Evolutionary conservation across 2,329 filamentous ascomycete species (phyloP), one percentile per base, ranked within the genome.

Genomic region (Periconia digitata): DNA sequence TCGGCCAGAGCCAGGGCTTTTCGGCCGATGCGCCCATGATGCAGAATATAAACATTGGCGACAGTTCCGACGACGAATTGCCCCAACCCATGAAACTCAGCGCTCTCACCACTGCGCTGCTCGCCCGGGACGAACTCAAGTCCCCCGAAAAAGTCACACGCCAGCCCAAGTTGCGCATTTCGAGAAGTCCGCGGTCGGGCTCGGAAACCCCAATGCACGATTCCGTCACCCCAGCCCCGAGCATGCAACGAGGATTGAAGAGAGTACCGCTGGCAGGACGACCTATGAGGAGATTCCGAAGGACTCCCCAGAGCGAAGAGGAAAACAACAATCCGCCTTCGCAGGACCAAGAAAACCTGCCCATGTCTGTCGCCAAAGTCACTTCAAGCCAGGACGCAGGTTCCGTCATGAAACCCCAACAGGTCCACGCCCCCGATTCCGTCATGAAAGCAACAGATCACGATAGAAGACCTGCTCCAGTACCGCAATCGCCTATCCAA

Each of bases 11-110:
- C 18, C 69, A 74, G 54, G 76, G 74, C 53, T 77, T 77, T 55
- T 67, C 70, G 18, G 68, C 74, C 22, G 66, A 76, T 51, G 74
- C 70, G 54, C 72, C 72, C 16, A 73, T 73, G 69, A 70, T 76
- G 63, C 74, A 76, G 59, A 74, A 73, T 56, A 76, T 79, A 55
- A 67, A 75, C 62, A 74, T 85, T 58, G 86, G 89, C 60, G 92
- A 96, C 67, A 96, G 90, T 76, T 96, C 92, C 20, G 92, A 96
- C 72, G 92, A 96, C 64, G 92, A 96, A 72, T 89, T 95, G 22
- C 87, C 90, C 59, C 64, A 74, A 44, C 91, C 91, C 62, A 90
- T 94, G 83, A 95, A 94, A 75, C 87, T 96, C 68, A 96, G 91
- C 69, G 91, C 92, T 62, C 83, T 94, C 58, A 95, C 92, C 41